Evolutionary conservation across 2,329 filamentous ascomycete species (phyloP).

Genomic region (Simplicillium sp.): DNA sequence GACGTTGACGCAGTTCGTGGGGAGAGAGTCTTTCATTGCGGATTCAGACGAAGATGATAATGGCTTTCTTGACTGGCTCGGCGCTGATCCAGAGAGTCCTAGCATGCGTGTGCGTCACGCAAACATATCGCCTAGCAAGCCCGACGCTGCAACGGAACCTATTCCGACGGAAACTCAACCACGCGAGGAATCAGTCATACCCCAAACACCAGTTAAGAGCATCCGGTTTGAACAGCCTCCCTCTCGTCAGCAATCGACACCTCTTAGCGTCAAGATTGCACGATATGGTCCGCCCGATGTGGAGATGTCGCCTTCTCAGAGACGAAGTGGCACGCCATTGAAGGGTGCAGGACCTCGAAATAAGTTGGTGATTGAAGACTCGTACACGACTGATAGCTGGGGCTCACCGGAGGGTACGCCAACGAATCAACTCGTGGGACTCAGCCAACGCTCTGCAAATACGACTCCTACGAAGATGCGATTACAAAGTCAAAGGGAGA

Average conservation of each 20-base stretch:
- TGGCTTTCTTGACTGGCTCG: conserved; percentile 23
- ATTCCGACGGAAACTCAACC: conserved; percentile 6
- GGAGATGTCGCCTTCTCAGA: conserved; percentile 27
- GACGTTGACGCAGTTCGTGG: conserved; percentile 30
- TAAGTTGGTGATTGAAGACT: conserved; percentile 33
- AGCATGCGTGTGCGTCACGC: conserved; percentile 7
- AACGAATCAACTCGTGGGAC: conserved; percentile 9
- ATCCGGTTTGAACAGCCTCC: conserved; percentile 32
- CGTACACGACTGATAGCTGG: conserved; percentile 29
- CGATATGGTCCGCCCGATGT: conserved; percentile 25
- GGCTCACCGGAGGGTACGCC: conserved; percentile 14
- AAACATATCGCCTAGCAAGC: background rate
- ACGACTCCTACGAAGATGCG: conserved; percentile 6
- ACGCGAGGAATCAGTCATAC: conserved; percentile 25
- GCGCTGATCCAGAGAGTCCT: conserved; percentile 14
- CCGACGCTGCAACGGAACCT: conserved; percentile 7
- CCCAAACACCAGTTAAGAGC: conserved; percentile 29
- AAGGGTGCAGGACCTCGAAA: conserved; percentile 9
- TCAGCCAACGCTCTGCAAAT: conserved; percentile 7
- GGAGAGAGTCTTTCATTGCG: conserved; percentile 17
- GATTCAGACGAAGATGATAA: conserved; percentile 28
- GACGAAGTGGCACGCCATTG: conserved; percentile 18
- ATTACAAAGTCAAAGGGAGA: background rate
- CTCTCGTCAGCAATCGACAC: conserved; percentile 27
- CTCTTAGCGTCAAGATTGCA: conserved; percentile 28